Evolutionary conservation across 129 eudicot genomes (phyloP).

Genomic region (Chrysanthemum seticuspe): DNA sequence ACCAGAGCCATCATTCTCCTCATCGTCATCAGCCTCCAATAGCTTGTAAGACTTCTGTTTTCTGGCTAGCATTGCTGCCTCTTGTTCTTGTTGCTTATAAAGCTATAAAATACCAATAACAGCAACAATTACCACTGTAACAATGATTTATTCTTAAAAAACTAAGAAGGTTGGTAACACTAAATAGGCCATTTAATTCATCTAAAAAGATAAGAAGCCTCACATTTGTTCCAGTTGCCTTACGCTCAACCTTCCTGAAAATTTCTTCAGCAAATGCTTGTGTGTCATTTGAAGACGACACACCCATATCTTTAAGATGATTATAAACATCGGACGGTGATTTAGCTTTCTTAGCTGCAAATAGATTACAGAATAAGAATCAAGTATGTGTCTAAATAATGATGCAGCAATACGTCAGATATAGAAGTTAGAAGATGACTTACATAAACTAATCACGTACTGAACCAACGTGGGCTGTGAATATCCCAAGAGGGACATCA

Average conservation of each 20-base stretch:
- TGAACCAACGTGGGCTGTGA: slow-evolving; percentile 82
- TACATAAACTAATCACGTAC: slow-evolving; percentile 74
- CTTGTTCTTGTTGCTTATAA: slow-evolving; percentile 80
- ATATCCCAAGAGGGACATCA: slow-evolving; percentile 81
- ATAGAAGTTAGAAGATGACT: slow-evolving; percentile 22
- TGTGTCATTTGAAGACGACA: slow-evolving; percentile 55
- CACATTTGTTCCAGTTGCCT: slow-evolving; percentile 61
- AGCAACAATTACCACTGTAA: neutral
- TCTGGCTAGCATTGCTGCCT: slow-evolving; percentile 69
- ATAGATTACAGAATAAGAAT: neutral
- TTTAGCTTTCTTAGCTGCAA: slow-evolving; percentile 84
- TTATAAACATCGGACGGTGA: slow-evolving; percentile 61
- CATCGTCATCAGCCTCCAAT: slow-evolving; percentile 85
- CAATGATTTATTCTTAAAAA: neutral
- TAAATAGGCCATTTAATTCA: neutral
- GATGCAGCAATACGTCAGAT: neutral
- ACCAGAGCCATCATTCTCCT: slow-evolving; percentile 38
- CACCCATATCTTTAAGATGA: slow-evolving; percentile 57
- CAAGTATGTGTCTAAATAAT: neutral
- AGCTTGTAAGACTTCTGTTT: slow-evolving; percentile 78
- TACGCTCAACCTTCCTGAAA: slow-evolving; percentile 57
- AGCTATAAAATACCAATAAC: slow-evolving; percentile 37
- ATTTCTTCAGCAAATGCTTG: slow-evolving; percentile 67
- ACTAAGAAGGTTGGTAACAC: neutral
- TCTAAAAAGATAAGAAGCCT: slow-evolving; percentile 22